Percentiles rank a stretch among this genome's conserved stretches.
phyloP scores from a whole-genome alignment of 2,329 filamentous ascomycete genomes.

The Fusarium pilosicola region DNA sequence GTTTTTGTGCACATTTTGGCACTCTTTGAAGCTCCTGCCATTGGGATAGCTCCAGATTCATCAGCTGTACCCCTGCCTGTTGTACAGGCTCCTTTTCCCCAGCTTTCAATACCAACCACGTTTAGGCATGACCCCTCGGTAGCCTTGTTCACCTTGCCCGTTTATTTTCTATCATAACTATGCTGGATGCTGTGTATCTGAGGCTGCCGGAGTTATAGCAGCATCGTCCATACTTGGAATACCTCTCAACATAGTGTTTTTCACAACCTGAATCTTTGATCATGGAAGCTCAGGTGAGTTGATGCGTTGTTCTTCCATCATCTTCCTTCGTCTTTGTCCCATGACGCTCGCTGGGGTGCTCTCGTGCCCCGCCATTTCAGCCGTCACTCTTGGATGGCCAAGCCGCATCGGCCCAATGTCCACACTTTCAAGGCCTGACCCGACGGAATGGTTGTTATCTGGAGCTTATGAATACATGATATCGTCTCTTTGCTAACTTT shows the following conservation, averaged over 20 bases:
- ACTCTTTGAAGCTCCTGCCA: not conserved
- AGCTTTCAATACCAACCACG: slow-evolving; percentile 28
- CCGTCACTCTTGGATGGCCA: slow-evolving; percentile 34
- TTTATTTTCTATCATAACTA: slow-evolving; percentile 48
- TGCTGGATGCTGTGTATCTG: slow-evolving; percentile 55
- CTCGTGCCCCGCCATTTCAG: slow-evolving; percentile 46
- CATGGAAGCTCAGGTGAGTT: slow-evolving; percentile 61
- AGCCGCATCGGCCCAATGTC: slow-evolving; percentile 39
- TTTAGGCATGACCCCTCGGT: slow-evolving; percentile 55
- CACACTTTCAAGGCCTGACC: slow-evolving; percentile 22
- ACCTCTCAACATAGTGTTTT: not conserved
- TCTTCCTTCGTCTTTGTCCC: slow-evolving; percentile 25
- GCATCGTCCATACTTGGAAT: slow-evolving; percentile 44
- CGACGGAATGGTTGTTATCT: slow-evolving; percentile 11
- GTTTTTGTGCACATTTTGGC: slow-evolving; percentile 4
- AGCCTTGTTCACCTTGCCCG: slow-evolving; percentile 51
- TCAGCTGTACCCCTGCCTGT: slow-evolving; percentile 19
- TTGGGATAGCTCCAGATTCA: slow-evolving; percentile 14
- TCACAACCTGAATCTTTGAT: slow-evolving; percentile 44
- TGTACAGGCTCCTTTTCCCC: slow-evolving; percentile 27
- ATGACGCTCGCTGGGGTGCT: slow-evolving; percentile 38
- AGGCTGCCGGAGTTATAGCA: slow-evolving; percentile 58
- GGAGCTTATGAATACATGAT: slow-evolving; percentile 15
- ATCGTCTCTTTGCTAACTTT: slow-evolving; percentile 18
- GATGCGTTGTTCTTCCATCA: slow-evolving; percentile 16